Base-by-base conservation (phyloP, 306 rosid genomes). In the Cajanus cajan region DNA sequence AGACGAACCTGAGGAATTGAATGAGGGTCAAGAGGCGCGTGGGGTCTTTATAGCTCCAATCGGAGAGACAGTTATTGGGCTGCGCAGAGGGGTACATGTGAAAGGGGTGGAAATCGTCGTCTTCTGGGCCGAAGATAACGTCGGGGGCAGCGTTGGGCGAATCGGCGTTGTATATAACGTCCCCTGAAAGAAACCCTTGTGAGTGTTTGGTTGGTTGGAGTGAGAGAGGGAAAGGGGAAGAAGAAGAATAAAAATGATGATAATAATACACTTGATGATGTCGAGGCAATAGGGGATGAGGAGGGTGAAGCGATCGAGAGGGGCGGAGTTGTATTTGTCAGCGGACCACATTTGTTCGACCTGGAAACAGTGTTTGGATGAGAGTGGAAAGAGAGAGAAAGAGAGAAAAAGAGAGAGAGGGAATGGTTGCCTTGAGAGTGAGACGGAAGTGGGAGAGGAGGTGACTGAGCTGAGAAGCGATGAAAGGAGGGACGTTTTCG, bases 271-370 rank as follows among this genome's bases (percentile, higher is more conserved):
- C 84, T 79, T 92, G 76, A 95, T 85, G 86, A 81, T 85, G 81
- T 96, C 99, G 44, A 96, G 86, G 83, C 99, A 96, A 73, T 90
- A 91, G 0, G 99, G 97, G 31, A 96, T 88, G 75, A 81, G 88
- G 76, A 96, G 71, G 13, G 96, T 88, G 90, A 96, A 93, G 25
- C 99, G 95, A 88, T 93, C 99, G 40, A 84, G 40, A 24, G 81
- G 28, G 34, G 87, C 86, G 2, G 91, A 85, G 81, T 57, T 80
- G 80, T 84, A 78, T 77, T 82, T 93, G 82, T 91, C 86, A 9
- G 94, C 85, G 4, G 99, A 93, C 96, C 99, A 96, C 87, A 85
- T 84, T 44, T 92, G 89, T 57, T 96, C 97, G 78, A 96, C 82
- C 99, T 96, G 93, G 2, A 25, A 39, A 81, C 19, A 16, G 65